These are phyloP conservation scores for Tulasnella sp. DNA, from an alignment of 768 basidiomycete species.

Conservation along the genomic window DNA sequence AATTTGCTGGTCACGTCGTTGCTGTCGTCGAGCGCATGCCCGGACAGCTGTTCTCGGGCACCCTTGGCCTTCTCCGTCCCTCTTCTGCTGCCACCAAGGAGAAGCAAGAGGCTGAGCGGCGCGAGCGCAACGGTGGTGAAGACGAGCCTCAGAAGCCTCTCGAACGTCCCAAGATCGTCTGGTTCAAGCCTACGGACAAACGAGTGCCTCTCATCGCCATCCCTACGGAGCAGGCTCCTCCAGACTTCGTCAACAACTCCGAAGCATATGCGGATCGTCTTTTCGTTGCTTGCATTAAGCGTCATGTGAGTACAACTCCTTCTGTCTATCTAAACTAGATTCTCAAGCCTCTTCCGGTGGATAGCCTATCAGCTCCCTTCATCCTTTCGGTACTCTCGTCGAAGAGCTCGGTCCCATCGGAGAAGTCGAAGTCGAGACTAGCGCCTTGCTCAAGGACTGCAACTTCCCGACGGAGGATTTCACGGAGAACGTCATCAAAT, in stretches of 20 bases:
- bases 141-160: constrained; percentile 69
- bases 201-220: constrained; percentile 98
- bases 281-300: constrained; percentile 97
- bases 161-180: constrained; percentile 96
- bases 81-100: constrained; percentile 97
- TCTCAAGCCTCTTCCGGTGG: constrained; percentile 2
- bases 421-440: constrained; percentile 97
- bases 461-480: constrained; percentile 99
- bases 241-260: constrained; percentile 90
- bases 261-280: constrained; percentile 83
- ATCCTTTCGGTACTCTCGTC: constrained; percentile 96
- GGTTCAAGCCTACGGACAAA: constrained; percentile 99
- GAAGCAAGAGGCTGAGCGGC: constrained; percentile 95
- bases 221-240: constrained; percentile 95
- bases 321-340: constrained; percentile 23
- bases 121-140: constrained; percentile 82
- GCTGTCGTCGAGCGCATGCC: constrained; percentile 99
- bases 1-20: constrained; percentile 97
- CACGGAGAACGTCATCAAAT: constrained; percentile 88
- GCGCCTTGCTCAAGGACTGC: constrained; percentile 94
- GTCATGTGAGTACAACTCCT: constrained; percentile 64
- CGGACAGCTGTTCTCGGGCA: constrained; percentile 96
- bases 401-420: constrained; percentile 98
- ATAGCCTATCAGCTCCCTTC: constrained; percentile 88
- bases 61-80: constrained; percentile 87